Conservation (phyloP, 2,329 filamentous ascomycete genomes). For the Aspergillus hortae region DNA sequence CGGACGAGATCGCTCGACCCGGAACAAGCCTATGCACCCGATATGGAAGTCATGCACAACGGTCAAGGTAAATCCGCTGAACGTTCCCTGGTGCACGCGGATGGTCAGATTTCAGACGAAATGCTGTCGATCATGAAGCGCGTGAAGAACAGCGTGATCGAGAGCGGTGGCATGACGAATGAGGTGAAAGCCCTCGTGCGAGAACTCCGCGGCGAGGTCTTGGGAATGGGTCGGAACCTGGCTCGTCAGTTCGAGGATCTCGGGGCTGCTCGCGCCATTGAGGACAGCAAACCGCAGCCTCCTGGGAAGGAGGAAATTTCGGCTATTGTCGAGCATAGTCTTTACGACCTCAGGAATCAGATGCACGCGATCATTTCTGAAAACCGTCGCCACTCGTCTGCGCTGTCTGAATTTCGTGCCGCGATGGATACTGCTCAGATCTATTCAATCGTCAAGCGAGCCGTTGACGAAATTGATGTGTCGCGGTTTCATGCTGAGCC, state of each 20-base stretch:
- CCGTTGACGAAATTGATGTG: slow-evolving; percentile 56
- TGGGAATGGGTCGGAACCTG: slow-evolving; percentile 91
- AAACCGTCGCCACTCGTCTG: slow-evolving; percentile 65
- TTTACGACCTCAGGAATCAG: slow-evolving; percentile 78
- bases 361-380: slow-evolving; percentile 77
- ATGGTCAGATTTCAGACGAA: slow-evolving; percentile 65
- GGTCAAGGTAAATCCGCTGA: slow-evolving; percentile 17
- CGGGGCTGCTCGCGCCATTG: slow-evolving; percentile 44
- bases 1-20: slow-evolving; percentile 30
- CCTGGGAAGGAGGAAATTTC: slow-evolving; percentile 68
- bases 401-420: slow-evolving; percentile 59
- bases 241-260: slow-evolving; percentile 71
- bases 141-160: slow-evolving; percentile 86
- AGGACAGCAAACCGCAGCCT: slow-evolving; percentile 40
- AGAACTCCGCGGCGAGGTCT: slow-evolving; percentile 84
- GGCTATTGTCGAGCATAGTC: slow-evolving; percentile 72
- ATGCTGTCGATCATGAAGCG: slow-evolving; percentile 76
- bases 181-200: slow-evolving; percentile 89
- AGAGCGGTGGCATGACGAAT: slow-evolving; percentile 82
- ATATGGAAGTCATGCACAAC: slow-evolving; percentile 18
- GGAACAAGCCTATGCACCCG: slow-evolving; percentile 20
- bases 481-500: slow-evolving; percentile 57
- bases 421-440: slow-evolving; percentile 78
- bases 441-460: slow-evolving; percentile 77
- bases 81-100: slow-evolving; percentile 37